A percentile compares a stretch with the other conserved stretches of the same genome.
phyloP scores from a whole-genome alignment of 1,139 yeast species.

The Lodderomyces margitis region DNA sequence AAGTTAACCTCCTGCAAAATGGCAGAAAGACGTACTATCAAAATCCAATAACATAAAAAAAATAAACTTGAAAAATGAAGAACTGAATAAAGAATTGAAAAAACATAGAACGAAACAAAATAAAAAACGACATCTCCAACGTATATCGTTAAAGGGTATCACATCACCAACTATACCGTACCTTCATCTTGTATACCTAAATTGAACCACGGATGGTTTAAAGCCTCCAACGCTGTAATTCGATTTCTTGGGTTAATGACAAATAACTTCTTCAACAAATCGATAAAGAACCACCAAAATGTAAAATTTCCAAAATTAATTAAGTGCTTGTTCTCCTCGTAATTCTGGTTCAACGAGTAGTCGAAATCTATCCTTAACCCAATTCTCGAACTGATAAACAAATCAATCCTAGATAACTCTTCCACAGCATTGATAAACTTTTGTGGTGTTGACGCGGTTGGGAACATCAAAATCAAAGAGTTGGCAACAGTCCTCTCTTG shows the following conservation, averaged over 20 bases:
- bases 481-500: conserved; percentile 26
- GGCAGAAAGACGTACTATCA: background rate
- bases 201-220: conserved; percentile 76
- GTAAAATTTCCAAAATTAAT: conserved; percentile 54
- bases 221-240: conserved; percentile 65
- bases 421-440: conserved; percentile 54
- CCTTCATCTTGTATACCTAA: conserved; percentile 78
- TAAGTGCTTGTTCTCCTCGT: conserved; percentile 39
- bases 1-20: background rate
- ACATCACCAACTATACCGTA: conserved; percentile 26
- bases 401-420: conserved; percentile 50
- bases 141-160: no score
- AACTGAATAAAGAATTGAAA: conserved; percentile 2
- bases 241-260: conserved; percentile 63
- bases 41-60: background rate
- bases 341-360: conserved; percentile 40
- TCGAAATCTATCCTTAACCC: conserved; percentile 44
- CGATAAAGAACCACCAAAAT: conserved; percentile 77
- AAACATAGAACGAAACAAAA: background rate
- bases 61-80: background rate
- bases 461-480: conserved; percentile 33
- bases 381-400: conserved; percentile 39
- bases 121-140: background rate
- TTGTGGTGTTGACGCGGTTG: conserved; percentile 37
- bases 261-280: conserved; percentile 59